Percentiles rank a stretch among this genome's conserved stretches.
These are phyloP conservation scores for Termitomyces sp. DNA, from an alignment of 768 basidiomycete genomes.

Conservation along the genomic window DNA sequence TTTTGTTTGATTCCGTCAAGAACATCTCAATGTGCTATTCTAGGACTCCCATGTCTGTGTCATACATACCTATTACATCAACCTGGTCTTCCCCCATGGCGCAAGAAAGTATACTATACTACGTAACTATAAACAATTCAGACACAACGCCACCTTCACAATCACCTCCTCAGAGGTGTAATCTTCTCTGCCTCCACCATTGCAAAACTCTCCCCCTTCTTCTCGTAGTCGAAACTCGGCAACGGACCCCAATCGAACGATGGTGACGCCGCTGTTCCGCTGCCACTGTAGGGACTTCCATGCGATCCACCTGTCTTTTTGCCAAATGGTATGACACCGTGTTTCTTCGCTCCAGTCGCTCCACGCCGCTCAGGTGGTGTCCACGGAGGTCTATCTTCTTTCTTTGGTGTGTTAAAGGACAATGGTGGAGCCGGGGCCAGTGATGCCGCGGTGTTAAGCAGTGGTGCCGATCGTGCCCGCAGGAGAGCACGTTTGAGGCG, in stretches of 20 bases:
- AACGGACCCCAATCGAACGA: constrained; percentile 65
- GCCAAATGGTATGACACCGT: constrained; percentile 35
- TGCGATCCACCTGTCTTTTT: constrained; percentile 30
- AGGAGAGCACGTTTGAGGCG: constrained; percentile 70
- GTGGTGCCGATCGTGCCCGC: constrained; percentile 56
- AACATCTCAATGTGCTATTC: too few relatives aligned
- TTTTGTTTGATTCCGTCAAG: too few relatives aligned
- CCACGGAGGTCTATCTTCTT: constrained; percentile 22
- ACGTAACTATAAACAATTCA: too few relatives aligned
- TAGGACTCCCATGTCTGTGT: too few relatives aligned
- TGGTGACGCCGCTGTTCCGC: constrained; percentile 25
- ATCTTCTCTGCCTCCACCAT: constrained; percentile 22
- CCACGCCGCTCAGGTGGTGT: constrained; percentile 32
- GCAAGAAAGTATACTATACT: too few relatives aligned
- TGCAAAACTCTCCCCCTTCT: constrained; percentile 14
- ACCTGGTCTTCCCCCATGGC: too few relatives aligned
- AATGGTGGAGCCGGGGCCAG: constrained; percentile 33
- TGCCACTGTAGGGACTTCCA: background rate
- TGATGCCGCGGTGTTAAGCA: constrained; percentile 59
- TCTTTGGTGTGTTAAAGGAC: constrained; percentile 38
- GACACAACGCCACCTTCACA: too few relatives aligned
- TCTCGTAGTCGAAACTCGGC: constrained; percentile 38
- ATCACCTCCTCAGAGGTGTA: constrained; percentile 13
- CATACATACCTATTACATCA: too few relatives aligned
- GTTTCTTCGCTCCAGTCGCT: constrained; percentile 36